Conservation (phyloP, 2,329 filamentous ascomycete genomes). For the Septoria petroselini region DNA sequence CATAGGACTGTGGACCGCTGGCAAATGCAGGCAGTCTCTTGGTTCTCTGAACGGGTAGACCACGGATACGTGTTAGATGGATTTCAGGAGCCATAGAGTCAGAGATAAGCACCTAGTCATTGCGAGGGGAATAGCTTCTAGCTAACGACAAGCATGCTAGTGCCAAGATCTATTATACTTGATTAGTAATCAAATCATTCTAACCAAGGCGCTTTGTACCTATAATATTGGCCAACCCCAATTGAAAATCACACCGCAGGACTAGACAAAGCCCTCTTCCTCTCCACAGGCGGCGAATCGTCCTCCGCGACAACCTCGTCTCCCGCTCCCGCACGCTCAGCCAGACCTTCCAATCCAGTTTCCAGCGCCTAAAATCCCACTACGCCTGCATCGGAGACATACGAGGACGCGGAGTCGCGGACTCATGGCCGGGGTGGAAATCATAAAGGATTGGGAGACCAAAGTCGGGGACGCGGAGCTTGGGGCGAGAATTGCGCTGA, state of each 20-base stretch:
- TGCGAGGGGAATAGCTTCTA: too few species aligned
- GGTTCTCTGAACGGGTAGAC: too few species aligned
- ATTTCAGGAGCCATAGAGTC: too few species aligned
- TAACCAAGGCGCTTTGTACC: too few species aligned
- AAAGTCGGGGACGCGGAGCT: constrained; percentile 31
- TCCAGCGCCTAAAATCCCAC: constrained; percentile 25
- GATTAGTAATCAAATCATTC: too few species aligned
- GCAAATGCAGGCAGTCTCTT: too few species aligned
- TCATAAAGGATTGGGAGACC: constrained; percentile 29
- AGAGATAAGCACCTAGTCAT: too few species aligned
- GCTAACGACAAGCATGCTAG: too few species aligned
- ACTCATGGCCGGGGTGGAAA: constrained; percentile 35
- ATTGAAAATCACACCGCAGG: constrained; percentile 31
- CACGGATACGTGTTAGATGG: too few species aligned
- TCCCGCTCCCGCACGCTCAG: constrained; percentile 23
- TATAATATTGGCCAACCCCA: too few species aligned
- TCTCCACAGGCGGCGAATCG: constrained; percentile 56
- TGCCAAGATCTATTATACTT: too few species aligned
- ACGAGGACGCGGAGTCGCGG: constrained; percentile 34
- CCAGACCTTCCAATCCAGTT: constrained; percentile 26
- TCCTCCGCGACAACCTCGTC: constrained; percentile 31
- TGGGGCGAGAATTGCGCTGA: constrained; percentile 26
- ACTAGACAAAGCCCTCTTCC: constrained; percentile 57
- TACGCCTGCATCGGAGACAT: constrained; percentile 37
- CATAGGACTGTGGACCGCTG: too few species aligned